Percentiles rank a stretch among this genome's conserved stretches.
Evolutionary conservation across 768 basidiomycete genomes (phyloP).

Genomic region (Candolleomyces efflorescens): DNA sequence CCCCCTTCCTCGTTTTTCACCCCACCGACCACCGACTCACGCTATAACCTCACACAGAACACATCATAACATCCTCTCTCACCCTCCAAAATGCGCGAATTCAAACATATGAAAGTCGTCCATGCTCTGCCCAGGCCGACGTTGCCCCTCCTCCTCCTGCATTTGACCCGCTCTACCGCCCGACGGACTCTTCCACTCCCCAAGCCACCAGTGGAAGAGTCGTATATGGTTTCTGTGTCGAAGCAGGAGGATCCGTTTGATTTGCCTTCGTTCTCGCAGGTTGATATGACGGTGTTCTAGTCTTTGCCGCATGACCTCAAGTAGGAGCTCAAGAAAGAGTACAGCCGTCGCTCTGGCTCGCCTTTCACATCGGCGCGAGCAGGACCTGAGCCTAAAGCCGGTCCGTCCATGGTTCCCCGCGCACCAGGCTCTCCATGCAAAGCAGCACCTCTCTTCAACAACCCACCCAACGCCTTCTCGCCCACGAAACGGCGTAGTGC

Average conservation of each 20-base stretch:
- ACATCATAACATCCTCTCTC: conserved; percentile 87
- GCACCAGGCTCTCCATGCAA: not conserved
- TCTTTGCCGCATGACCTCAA: conserved; percentile 69
- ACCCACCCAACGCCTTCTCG: not conserved
- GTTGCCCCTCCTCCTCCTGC: too few relatives aligned
- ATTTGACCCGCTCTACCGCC: too few relatives aligned
- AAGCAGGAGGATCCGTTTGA: conserved; percentile 26
- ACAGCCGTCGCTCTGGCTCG: conserved; percentile 55
- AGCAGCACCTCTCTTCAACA: not conserved
- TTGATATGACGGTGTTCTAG: conserved; percentile 66
- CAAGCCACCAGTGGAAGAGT: conserved; percentile 12
- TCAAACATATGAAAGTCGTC: conserved; percentile 87
- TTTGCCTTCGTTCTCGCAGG: conserved; percentile 71
- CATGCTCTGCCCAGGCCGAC: too few relatives aligned
- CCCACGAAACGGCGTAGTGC: not conserved
- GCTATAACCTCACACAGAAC: too few relatives aligned
- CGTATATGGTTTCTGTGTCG: conserved; percentile 15
- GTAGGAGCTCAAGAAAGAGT: conserved; percentile 63
- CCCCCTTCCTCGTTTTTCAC: too few relatives aligned
- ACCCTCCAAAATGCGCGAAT: conserved; percentile 91
- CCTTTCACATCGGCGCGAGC: conserved; percentile 28
- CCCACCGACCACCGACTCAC: too few relatives aligned
- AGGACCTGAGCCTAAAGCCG: not conserved
- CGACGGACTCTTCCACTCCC: conserved; percentile 12
- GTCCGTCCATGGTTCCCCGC: conserved; percentile 5